phyloP scores from a whole-genome alignment of 352 stramenopile genomes.

The Pythium insidiosum region DNA sequence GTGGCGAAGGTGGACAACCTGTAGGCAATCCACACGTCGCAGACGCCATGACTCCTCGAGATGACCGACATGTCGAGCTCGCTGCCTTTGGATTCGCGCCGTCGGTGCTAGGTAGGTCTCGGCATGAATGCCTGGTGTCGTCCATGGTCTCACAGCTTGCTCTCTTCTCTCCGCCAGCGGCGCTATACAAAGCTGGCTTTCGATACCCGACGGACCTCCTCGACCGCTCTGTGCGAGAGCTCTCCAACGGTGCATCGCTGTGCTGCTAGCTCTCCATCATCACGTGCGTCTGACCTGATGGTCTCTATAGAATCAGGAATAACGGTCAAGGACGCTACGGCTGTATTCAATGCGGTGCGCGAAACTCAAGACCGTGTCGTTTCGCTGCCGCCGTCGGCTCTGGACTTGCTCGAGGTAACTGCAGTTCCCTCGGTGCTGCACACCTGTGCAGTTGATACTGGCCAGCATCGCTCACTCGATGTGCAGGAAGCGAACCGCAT shows the following conservation, averaged over 20 bases:
- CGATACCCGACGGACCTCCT: constrained; percentile 44
- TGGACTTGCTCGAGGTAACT: constrained; percentile 9
- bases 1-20: no score
- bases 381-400: constrained; percentile 1
- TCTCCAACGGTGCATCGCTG: constrained; percentile 49
- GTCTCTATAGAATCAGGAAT: constrained; percentile 3
- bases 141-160: neutral
- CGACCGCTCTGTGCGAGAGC: constrained; percentile 37
- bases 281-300: no score
- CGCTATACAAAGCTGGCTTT: constrained; percentile 55
- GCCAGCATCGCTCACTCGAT: no score
- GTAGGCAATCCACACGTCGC: constrained; percentile 11
- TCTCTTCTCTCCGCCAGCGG: constrained; percentile 18
- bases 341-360: constrained; percentile 1
- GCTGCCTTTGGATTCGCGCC: constrained; percentile 48
- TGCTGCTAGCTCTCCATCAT: no score
- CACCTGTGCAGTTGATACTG: no score
- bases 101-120: constrained; percentile 35
- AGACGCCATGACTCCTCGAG: no score
- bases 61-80: constrained; percentile 26
- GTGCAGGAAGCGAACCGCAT: constrained; percentile 5
- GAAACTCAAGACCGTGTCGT: no score
- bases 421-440: no score
- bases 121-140: neutral
- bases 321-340: neutral